These are phyloP conservation scores for Senecio squalidus DNA, from an alignment of 140 eudicot species.

Conservation along the genomic window DNA sequence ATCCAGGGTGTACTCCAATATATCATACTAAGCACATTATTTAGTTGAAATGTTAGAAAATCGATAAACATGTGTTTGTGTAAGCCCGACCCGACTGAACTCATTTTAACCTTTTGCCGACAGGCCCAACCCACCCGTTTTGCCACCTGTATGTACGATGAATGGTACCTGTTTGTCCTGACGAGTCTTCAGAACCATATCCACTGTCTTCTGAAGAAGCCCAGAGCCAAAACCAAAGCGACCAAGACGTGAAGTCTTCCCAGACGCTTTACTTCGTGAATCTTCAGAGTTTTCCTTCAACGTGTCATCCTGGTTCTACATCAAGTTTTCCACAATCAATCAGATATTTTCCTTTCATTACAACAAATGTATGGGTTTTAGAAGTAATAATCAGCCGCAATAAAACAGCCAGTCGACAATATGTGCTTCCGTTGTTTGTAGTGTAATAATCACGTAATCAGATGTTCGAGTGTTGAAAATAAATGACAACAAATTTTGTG, in stretches of 20 bases:
- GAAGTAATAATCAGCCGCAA: neutral
- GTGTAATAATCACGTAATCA: neutral
- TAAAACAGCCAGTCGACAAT: neutral
- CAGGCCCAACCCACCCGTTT: neutral
- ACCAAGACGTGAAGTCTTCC: conserved; percentile 53
- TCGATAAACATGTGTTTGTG: too few species aligned
- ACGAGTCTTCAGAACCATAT: conserved; percentile 70
- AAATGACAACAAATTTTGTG: too few species aligned
- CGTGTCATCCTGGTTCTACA: conserved; percentile 48
- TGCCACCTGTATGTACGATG: neutral
- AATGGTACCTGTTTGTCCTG: conserved; percentile 70
- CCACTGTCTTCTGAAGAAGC: conserved; percentile 68
- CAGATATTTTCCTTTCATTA: neutral
- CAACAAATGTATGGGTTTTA: neutral
- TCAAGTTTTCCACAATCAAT: conserved; percentile 15
- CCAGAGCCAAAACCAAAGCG: conserved; percentile 82
- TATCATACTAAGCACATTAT: too few species aligned
- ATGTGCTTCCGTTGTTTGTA: neutral
- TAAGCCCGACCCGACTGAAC: too few species aligned
- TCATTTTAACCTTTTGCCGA: neutral
- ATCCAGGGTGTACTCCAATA: neutral
- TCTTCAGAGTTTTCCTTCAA: conserved; percentile 57
- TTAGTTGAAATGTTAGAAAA: too few species aligned
- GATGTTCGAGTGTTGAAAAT: neutral
- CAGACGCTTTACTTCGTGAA: conserved; percentile 48